phyloP scores from a whole-genome alignment of 306 rosid species.

The Lagenaria siceraria region DNA sequence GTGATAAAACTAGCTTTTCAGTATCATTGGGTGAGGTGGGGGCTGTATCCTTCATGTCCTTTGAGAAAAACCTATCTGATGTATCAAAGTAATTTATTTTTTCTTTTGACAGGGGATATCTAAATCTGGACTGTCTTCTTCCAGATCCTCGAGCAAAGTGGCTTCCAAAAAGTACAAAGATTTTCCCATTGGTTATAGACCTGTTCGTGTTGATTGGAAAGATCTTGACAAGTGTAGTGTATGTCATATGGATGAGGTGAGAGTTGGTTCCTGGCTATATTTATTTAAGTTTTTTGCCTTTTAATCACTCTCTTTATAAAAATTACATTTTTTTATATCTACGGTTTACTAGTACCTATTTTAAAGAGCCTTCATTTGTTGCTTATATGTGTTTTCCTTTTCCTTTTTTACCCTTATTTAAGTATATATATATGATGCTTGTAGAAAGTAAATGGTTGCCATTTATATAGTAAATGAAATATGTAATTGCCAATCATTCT shows the following conservation, averaged over 20 bases:
- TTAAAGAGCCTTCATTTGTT: background rate
- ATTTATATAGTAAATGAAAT: background rate
- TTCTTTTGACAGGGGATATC: conserved; percentile 51
- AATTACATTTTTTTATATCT: background rate
- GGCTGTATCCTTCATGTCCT: background rate
- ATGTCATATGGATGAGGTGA: conserved; percentile 99
- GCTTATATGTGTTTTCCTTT: background rate
- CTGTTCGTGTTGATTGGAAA: conserved; percentile 96
- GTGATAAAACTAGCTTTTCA: background rate
- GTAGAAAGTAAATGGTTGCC: background rate
- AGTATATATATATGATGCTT: background rate
- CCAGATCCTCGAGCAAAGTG: conserved; percentile 39
- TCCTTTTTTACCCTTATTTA: background rate
- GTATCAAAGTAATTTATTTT: conserved; percentile 1
- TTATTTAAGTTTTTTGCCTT: background rate
- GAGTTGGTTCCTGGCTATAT: conserved; percentile 2
- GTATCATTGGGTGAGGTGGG: background rate
- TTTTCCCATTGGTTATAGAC: conserved; percentile 75
- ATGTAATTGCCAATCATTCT: background rate
- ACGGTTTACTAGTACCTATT: background rate
- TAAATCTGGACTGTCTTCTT: conserved; percentile 51
- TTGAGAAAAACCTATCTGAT: background rate
- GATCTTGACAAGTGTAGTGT: conserved; percentile 98
- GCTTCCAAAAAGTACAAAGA: conserved; percentile 48
- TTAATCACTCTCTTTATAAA: background rate